phyloP scores from a whole-genome alignment of 495 filamentous ascomycete species.

The Ramalina intermedia region DNA sequence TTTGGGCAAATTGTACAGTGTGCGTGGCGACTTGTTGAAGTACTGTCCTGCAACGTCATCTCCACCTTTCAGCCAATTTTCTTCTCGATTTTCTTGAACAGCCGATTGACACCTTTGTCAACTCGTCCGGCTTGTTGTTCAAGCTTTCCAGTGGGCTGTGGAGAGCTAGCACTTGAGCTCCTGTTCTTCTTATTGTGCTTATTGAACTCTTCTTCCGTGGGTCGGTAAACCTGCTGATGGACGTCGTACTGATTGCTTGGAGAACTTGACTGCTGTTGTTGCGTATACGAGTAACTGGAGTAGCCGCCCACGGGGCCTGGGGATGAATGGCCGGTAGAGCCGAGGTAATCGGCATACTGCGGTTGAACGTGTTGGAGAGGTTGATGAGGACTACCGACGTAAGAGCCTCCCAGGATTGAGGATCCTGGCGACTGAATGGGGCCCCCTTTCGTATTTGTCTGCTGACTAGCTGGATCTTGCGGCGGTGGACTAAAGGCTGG shows the following conservation, averaged over 20 bases:
- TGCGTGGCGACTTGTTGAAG: background rate
- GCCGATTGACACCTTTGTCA: slow-evolving; percentile 64
- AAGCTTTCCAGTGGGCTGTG: slow-evolving; percentile 38
- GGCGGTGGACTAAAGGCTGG: slow-evolving; percentile 16
- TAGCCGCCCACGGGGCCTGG: slow-evolving; percentile 31
- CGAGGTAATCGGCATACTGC: slow-evolving; percentile 20
- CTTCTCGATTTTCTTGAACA: slow-evolving; percentile 86
- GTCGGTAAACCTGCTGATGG: slow-evolving; percentile 65
- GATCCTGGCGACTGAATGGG: slow-evolving; percentile 13
- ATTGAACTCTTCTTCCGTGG: slow-evolving; percentile 49
- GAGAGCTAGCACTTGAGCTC: slow-evolving; percentile 24
- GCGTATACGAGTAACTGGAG: slow-evolving; percentile 41
- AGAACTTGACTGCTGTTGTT: slow-evolving; percentile 21
- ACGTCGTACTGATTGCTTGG: slow-evolving; percentile 42
- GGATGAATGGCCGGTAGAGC: slow-evolving; percentile 12
- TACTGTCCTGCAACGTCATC: background rate
- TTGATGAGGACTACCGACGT: slow-evolving; percentile 10
- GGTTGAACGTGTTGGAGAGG: slow-evolving; percentile 20
- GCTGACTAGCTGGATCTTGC: slow-evolving; percentile 31
- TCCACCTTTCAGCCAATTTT: slow-evolving; percentile 37
- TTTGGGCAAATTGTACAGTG: too few species aligned
- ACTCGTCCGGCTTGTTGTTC: slow-evolving; percentile 54
- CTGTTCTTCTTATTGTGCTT: slow-evolving; percentile 36
- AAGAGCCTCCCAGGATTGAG: slow-evolving; percentile 15
- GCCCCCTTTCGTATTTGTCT: slow-evolving; percentile 20